These are phyloP conservation scores for Pluteus cervinus DNA, from an alignment of 768 basidiomycete species.

Conservation along the genomic window DNA sequence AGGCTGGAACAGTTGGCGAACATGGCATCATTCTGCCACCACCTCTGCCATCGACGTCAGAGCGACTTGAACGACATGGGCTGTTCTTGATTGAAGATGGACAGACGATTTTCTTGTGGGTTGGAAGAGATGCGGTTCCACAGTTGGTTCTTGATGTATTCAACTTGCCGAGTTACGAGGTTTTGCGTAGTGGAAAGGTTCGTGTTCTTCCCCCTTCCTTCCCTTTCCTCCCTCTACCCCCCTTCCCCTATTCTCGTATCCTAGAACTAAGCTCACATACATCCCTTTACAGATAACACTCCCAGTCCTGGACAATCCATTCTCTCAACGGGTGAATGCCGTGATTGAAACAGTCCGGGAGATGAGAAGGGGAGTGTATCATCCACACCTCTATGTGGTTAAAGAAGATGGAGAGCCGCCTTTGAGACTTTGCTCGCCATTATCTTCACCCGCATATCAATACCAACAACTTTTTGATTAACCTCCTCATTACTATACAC, in stretches of 20 bases:
- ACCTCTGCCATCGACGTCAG: conserved; percentile 87
- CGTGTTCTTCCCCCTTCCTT: too few species aligned
- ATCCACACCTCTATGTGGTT: conserved; percentile 91
- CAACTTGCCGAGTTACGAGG: conserved; percentile 81
- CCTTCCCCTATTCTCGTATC: conserved; percentile 1
- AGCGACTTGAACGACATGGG: conserved; percentile 91
- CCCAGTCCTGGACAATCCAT: conserved; percentile 86
- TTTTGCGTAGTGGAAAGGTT: conserved; percentile 91
- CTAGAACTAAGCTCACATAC: background rate
- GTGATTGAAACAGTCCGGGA: conserved; percentile 93
- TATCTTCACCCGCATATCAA: too few species aligned
- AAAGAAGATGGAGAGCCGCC: conserved; percentile 98
- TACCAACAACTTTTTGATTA: too few species aligned
- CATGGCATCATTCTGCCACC: conserved; percentile 84
- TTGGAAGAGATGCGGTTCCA: conserved; percentile 98
- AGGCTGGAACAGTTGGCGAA: conserved; percentile 92
- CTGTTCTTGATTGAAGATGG: conserved; percentile 96
- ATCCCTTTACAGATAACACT: conserved; percentile 63
- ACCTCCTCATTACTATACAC: too few species aligned
- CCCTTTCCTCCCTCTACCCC: too few species aligned
- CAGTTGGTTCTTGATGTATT: conserved; percentile 94
- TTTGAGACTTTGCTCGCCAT: conserved; percentile 89
- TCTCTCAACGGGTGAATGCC: conserved; percentile 94
- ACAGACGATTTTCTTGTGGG: conserved; percentile 96
- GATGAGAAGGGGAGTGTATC: conserved; percentile 87